Percentiles rank a stretch among this genome's conserved stretches.
These are phyloP conservation scores for Penicillium soppii DNA, from an alignment of 495 filamentous ascomycete species.

Conservation along the genomic window DNA sequence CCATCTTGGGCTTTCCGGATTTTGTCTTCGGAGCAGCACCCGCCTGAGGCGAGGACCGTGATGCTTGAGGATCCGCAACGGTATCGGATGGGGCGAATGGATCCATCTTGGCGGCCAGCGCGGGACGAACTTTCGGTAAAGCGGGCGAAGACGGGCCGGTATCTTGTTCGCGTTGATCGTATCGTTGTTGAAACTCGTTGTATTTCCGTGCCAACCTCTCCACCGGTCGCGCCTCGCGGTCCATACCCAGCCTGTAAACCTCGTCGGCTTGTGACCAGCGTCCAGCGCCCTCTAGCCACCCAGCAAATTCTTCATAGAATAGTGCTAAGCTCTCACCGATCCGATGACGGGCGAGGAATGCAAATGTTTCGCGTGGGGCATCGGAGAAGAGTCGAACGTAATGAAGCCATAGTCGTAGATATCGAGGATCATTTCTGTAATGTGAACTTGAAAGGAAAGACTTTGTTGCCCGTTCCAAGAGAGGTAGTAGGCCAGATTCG, in stretches of 20 bases:
- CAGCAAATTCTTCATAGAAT: slow-evolving; percentile 98
- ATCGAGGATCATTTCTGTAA: slow-evolving; percentile 93
- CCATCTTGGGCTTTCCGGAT: slow-evolving; percentile 73
- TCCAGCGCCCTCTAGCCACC: slow-evolving; percentile 81
- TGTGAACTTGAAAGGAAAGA: slow-evolving; percentile 77
- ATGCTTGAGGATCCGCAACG: slow-evolving; percentile 65
- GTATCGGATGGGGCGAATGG: slow-evolving; percentile 61
- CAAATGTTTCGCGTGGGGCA: slow-evolving; percentile 85
- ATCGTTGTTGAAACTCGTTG: slow-evolving; percentile 80
- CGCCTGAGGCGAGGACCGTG: slow-evolving; percentile 40
- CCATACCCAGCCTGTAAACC: slow-evolving; percentile 83
- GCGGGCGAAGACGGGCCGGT: slow-evolving; percentile 81
- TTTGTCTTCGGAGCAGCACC: slow-evolving; percentile 56
- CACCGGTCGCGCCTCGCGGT: slow-evolving; percentile 79
- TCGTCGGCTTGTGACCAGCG: slow-evolving; percentile 93
- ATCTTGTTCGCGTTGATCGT: slow-evolving; percentile 57
- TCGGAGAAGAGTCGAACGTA: slow-evolving; percentile 94
- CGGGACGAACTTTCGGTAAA: slow-evolving; percentile 77
- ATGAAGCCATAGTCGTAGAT: slow-evolving; percentile 88
- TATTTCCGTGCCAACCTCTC: slow-evolving; percentile 85
- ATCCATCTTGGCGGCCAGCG: slow-evolving; percentile 80
- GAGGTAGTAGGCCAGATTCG: slow-evolving; percentile 80
- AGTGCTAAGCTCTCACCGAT: slow-evolving; percentile 86
- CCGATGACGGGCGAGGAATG: slow-evolving; percentile 82
- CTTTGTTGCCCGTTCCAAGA: slow-evolving; percentile 91